Evolutionary conservation across 2,329 filamentous ascomycete genomes (phyloP).

Genomic region (Fusarium cicatricum): DNA sequence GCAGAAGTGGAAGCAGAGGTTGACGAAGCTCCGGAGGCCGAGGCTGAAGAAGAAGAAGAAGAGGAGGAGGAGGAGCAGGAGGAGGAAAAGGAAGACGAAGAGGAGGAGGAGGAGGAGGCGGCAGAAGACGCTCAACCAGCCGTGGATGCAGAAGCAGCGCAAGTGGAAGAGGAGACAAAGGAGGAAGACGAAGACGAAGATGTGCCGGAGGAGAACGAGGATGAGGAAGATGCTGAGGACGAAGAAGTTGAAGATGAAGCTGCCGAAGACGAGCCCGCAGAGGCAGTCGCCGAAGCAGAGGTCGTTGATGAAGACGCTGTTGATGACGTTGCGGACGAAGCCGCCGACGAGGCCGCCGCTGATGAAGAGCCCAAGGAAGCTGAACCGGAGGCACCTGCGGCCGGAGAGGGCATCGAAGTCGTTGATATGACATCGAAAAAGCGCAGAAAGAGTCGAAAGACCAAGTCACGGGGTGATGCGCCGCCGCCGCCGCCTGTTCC

Average conservation of each 20-base stretch:
- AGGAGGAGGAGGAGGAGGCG: conserved; percentile 21
- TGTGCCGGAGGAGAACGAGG: background rate
- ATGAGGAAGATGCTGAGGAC: conserved; percentile 22
- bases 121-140: conserved; percentile 6
- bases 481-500: conserved; percentile 54
- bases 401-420: conserved; percentile 51
- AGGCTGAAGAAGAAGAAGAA: conserved; percentile 2
- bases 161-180: background rate
- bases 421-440: conserved; percentile 59
- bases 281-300: conserved; percentile 30
- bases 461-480: conserved; percentile 49
- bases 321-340: conserved; percentile 13
- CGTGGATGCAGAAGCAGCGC: conserved; percentile 4
- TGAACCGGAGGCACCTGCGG: conserved; percentile 44
- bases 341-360: too few species aligned
- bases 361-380: conserved; percentile 32
- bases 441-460: conserved; percentile 54
- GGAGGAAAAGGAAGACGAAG: conserved; percentile 38
- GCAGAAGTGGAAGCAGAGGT: conserved; percentile 13
- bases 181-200: background rate
- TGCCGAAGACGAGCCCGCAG: too few species aligned
- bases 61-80: conserved; percentile 28
- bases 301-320: conserved; percentile 26
- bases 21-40: conserved; percentile 1
- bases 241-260: too few species aligned